Conservation (phyloP, 2,329 filamentous ascomycete genomes). For the Apiospora hydei region DNA sequence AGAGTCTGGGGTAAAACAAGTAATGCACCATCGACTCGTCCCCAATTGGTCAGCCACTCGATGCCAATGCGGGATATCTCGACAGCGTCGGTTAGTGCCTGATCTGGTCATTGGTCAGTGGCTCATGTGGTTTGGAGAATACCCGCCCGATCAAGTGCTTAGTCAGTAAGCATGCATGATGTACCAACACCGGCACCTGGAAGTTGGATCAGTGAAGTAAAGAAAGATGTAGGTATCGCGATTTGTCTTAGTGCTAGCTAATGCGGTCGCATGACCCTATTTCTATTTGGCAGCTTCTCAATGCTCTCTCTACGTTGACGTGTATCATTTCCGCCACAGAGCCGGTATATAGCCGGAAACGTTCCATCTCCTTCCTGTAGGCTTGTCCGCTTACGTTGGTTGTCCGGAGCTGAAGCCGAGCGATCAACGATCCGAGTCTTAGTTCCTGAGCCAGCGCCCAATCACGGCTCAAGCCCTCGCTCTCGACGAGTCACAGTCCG, state of each 20-base stretch:
- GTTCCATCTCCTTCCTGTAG: too few relatives aligned
- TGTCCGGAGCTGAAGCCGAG: not conserved
- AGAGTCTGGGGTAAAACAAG: not conserved
- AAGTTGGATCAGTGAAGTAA: not conserved
- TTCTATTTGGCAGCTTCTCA: not conserved
- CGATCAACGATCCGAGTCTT: not conserved
- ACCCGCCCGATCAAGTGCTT: not conserved
- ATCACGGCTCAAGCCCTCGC: not conserved
- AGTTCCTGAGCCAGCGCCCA: not conserved
- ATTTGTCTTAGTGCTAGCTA: not conserved
- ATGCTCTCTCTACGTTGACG: too few relatives aligned
- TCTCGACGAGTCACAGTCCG: constrained; percentile 3
- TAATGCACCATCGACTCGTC: not conserved
- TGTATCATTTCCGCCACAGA: not conserved
- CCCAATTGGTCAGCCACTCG: not conserved
- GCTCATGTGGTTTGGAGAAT: not conserved
- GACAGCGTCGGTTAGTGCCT: not conserved
- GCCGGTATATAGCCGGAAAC: not conserved
- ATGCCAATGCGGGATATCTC: constrained; percentile 3
- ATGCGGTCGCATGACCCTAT: not conserved
- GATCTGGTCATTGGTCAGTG: not conserved
- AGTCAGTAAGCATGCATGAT: not conserved
- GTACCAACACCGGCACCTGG: not conserved
- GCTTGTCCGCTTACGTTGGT: not conserved
- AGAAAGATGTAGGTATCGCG: not conserved